Base-by-base conservation (phyloP, 345 rosid genomes). In the Gynandropsis gynandra region DNA sequence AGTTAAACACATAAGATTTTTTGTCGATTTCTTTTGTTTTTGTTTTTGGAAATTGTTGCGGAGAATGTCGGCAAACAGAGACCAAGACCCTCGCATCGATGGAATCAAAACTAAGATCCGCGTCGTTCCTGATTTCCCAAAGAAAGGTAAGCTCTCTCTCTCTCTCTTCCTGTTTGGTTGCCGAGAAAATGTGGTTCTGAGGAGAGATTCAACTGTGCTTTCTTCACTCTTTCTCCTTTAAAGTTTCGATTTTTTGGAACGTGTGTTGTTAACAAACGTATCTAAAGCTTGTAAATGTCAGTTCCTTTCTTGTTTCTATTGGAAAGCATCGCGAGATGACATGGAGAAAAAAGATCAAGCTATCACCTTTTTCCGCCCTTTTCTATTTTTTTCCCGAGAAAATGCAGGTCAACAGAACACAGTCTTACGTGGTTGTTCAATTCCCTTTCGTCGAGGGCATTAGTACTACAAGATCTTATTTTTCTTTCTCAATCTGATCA, bases 111-210 rank as follows among this genome's bases (percentile, higher is more conserved):
- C 72, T 54, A 76, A 65, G 81, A 85, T 85, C 69, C 90, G 95
- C 17, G 95, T 85, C 52, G 87, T 85, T 69, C 95, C 95, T 31
- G 39, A 85, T 78, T 85, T 85, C 52, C 95, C 95, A 41, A 80
- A 85, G 65, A 74, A 75, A 76, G 95, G 95, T 85, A 32, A 4
- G 9, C 32, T 52, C 52, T 4, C 33, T 35, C 32, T 32, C 42
- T 14, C 31, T 8, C 10, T 4, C 29, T 18, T 21, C 57, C 29
- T 29, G 16, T 47, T 58, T 55, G 48, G 14, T 58, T 55, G 63
- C 43, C 12, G 18, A 16, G 52, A 34, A 60, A 36, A 62, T 68
- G 59, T 27, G 42, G 20, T 15, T n/a, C 9, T 31, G 12, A 4
- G 42, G 10, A 49, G 41, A 31, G 32, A 17, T 42, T 50, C 20